Base-by-base conservation (phyloP, 306 rosid species). In the Cercis canadensis region DNA sequence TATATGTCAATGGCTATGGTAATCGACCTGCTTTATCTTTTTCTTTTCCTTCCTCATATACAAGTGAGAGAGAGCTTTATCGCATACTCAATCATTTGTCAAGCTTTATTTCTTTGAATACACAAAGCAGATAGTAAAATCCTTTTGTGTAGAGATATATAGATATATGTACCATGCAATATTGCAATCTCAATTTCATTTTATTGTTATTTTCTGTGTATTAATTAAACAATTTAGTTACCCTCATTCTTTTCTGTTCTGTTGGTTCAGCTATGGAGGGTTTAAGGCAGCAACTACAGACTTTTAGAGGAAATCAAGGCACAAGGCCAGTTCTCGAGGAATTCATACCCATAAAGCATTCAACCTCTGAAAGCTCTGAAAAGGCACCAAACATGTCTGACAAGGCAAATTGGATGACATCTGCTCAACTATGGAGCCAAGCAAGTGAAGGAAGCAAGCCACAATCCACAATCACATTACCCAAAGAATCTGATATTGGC, bases 361-460 rank as follows among this genome's bases (percentile, higher is more conserved):
- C 88, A 67, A 52, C 70, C 57, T 69, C 92, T 9, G 97, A 94
- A 72, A 78, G 61, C 75, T 65, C 86, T 6, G 95, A 91, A 57
- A 86, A 81, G 18, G 34, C 70, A 16, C 51, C 85, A 31, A 88
- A 75, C 76, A 50, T 80, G 40, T 86, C 89, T 15, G 96, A 95
- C 52, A 95, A 89, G 81, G 96, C 99, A 44, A 95, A 88, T 44
- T 95, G 99, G 99, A 95, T 95, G 99, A 92, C 88, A 47, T 78
- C 96, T 17, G 99, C 95, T 24, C 99, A 95, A 58, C 82, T 95
- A 39, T 95, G 99, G 99, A 95, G 99, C 83, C 99, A 95, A 83
- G 67, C 87, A 75, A 78, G 71, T 16, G 89, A 85, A 55, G 99
- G 70, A 76, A 61, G 72, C 50, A 86, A 89, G 62, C 81, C 82